Conservation (phyloP, 192 early-diverging fungal species). For the Mortierella alpina region DNA sequence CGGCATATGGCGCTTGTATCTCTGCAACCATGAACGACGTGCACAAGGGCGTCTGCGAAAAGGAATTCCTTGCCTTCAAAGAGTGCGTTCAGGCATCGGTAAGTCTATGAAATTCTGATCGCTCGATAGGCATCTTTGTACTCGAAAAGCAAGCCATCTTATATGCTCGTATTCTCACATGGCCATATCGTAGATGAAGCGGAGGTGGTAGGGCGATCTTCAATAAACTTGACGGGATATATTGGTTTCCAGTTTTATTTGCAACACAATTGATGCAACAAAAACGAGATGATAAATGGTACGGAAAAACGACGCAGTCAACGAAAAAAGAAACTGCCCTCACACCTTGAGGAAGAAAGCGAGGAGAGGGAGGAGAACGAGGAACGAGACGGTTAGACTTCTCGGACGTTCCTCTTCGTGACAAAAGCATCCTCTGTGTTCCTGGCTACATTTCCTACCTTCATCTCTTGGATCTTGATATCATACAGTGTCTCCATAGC, state of each 20-base stretch:
- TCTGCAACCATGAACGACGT: constrained; percentile 46
- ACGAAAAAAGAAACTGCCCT: background rate
- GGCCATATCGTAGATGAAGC: constrained; percentile 30
- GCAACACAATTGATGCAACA: background rate
- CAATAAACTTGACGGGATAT: too few relatives aligned
- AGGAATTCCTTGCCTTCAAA: constrained; percentile 50
- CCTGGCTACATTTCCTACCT: constrained; percentile 10
- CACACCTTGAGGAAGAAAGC: background rate
- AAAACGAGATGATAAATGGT: background rate
- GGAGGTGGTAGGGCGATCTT: constrained; percentile 27
- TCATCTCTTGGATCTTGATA: constrained; percentile 41
- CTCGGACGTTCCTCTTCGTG: background rate
- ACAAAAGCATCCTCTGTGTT: too few relatives aligned
- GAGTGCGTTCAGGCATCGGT: constrained; percentile 50
- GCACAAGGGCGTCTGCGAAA: constrained; percentile 47
- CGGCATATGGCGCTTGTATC: constrained; percentile 48
- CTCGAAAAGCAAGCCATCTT: too few relatives aligned
- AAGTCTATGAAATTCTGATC: background rate
- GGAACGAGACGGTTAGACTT: too few relatives aligned
- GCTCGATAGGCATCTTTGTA: background rate
- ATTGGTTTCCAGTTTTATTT: too few relatives aligned
- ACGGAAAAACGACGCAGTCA: background rate
- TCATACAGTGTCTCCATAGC: constrained; percentile 41
- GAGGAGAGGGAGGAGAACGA: background rate
- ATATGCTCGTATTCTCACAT: too few relatives aligned